Conservation (phyloP, 2,329 filamentous ascomycete genomes). For the Coniosporium tulheliwenetii region DNA sequence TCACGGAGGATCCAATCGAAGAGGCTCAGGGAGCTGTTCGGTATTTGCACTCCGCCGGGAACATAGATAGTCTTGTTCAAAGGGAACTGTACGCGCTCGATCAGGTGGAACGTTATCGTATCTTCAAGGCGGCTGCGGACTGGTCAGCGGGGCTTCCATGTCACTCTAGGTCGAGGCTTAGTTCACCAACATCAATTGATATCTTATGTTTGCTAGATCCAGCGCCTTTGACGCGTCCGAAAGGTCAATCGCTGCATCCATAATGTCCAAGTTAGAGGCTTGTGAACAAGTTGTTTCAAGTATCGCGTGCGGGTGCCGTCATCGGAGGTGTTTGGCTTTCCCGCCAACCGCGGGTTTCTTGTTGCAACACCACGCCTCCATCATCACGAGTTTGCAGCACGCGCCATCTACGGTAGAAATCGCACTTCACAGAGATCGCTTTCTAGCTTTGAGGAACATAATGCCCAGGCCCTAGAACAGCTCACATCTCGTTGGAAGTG, state of each 20-base stretch:
- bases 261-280: slow-evolving; percentile 22
- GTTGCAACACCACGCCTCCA: no score
- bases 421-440: no score
- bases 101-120: slow-evolving; percentile 92
- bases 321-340: not conserved
- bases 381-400: no score
- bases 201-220: slow-evolving; percentile 82
- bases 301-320: not conserved
- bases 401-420: no score
- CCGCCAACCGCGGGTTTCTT: no score
- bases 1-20: slow-evolving; percentile 88
- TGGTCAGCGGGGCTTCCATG: no score
- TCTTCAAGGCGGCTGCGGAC: slow-evolving; percentile 73
- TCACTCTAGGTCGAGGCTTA: no score
- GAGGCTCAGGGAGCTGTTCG: slow-evolving; percentile 58
- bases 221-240: slow-evolving; percentile 72
- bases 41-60: slow-evolving; percentile 65
- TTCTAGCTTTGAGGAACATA: no score
- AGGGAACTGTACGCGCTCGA: slow-evolving; percentile 95
- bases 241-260: slow-evolving; percentile 86
- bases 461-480: no score
- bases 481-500: no score
- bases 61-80: slow-evolving; percentile 78
- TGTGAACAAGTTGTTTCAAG: no score
- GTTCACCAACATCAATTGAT: slow-evolving; percentile 65